Base-by-base conservation (phyloP, 2,329 filamentous ascomycete species). In the Pseudocercospora musae region DNA sequence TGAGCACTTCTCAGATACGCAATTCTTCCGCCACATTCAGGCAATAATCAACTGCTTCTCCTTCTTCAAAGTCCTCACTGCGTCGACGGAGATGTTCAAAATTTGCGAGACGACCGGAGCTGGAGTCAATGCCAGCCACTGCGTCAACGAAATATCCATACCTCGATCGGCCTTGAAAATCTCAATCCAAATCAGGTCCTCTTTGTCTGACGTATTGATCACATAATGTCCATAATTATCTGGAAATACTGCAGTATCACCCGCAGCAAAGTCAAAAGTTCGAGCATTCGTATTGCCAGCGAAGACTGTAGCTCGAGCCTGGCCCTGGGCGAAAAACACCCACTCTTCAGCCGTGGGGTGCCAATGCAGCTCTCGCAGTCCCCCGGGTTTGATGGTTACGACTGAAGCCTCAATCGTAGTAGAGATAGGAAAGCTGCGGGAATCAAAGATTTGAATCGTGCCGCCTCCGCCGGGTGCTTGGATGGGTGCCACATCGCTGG, bases 61-160 rank as follows among this genome's bases (percentile, higher is more conserved):
- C 58, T 67, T 65, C 63, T 65, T 67, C 63, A 67, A 33, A 6
- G 29, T 46, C 52, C 44, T 60, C 7, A 66, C 61, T 27, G 57
- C 57, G 33, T 59, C 55, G 6, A 57, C 31, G 1, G 55, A 57
- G 33, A 66, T 57, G 15, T 64, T 64, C 57, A 67, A 42, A 18
- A 64, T 50, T 57, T 64, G 61, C 11, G 57, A 33, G 27, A 88
- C 86, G 56, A 89, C 81, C 53, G 86, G 83, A 0, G 83, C 78
- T 0, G 88, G 88, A 0, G 87, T 89, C 56, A 89, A 76, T 0
- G 87, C 87, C 42, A 91, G 78, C 88, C 87, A 91, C 73, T 90
- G 87, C 0, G 84, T 86, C 48, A 90, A 73, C 0, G 84, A 82
- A 65, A 90, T 87, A 70, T 90, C 88, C 0, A 83, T 85, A 1